Conservation (phyloP, 208 protist genomes). For the Lotmaria passim region DNA sequence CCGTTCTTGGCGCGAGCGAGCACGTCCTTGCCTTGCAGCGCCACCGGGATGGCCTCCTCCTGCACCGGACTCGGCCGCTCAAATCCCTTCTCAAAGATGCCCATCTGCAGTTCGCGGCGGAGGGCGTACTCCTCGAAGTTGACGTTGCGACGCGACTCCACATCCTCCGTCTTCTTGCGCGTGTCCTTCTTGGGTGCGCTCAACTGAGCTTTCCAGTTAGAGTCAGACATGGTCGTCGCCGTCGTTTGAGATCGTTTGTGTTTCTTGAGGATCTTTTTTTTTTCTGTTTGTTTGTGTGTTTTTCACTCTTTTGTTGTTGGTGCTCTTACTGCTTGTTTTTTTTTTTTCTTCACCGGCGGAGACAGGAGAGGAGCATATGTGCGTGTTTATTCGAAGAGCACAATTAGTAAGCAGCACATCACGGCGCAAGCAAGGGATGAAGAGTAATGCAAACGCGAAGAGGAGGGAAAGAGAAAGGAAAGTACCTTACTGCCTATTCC, state of each 20-base stretch:
- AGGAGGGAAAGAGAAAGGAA: too few species aligned
- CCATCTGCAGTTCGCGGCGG: conserved; percentile 98
- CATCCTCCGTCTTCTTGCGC: conserved; percentile 97
- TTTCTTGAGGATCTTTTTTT: conserved; percentile 17
- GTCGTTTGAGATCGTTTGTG: conserved; percentile 13
- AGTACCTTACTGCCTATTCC: too few species aligned
- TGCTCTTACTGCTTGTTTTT: conserved; percentile 10
- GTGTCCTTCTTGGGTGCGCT: conserved; percentile 74
- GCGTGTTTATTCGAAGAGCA: too few species aligned
- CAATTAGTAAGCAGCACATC: too few species aligned
- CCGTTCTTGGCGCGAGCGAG: conserved; percentile 99
- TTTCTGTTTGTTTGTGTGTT: conserved; percentile 8
- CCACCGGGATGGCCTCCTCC: conserved; percentile 98
- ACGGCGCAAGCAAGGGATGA: too few species aligned
- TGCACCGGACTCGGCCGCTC: conserved; percentile 98
- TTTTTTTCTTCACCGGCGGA: too few species aligned
- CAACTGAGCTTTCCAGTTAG: conserved; percentile 89
- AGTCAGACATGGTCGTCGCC: conserved; percentile 54
- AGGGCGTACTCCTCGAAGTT: conserved; percentile 98
- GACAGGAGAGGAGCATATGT: too few species aligned
- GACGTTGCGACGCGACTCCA: conserved; percentile 97
- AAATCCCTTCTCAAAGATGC: conserved; percentile 99
- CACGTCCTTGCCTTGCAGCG: conserved; percentile 96
- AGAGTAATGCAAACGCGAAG: too few species aligned
- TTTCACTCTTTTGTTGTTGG: conserved; percentile 11